phyloP scores from a whole-genome alignment of 73 alveolate genomes.

The Paramecium biaurelia region DNA sequence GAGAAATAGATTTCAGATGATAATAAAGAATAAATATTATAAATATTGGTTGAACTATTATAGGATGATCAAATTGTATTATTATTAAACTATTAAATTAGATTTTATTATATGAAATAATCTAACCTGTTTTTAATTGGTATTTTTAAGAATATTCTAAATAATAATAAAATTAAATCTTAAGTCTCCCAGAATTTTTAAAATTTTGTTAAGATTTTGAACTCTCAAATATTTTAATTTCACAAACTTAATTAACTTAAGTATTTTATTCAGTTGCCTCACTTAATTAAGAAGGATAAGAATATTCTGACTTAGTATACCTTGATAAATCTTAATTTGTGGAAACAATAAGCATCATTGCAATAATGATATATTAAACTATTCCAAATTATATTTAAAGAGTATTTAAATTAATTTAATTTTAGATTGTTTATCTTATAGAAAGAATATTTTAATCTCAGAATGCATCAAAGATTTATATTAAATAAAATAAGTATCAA shows the following conservation, averaged over 20 bases:
- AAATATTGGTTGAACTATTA: not conserved
- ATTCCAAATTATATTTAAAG: not conserved
- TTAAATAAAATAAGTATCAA: not conserved
- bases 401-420: not conserved
- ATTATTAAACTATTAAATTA: not conserved
- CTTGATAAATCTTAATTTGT: not conserved
- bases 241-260: not conserved
- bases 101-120: not conserved
- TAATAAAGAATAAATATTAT: not conserved
- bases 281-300: not conserved
- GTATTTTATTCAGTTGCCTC: not conserved
- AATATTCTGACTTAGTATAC: not conserved
- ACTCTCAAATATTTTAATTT: not conserved
- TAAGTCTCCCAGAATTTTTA: not conserved
- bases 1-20: slow-evolving; percentile 21
- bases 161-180: not conserved
- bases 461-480: not conserved
- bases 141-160: not conserved
- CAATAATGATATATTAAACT: not conserved
- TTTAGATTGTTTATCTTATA: not conserved
- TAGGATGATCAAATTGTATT: slow-evolving; percentile 10
- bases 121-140: not conserved
- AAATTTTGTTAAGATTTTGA: not conserved
- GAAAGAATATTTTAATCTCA: not conserved
- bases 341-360: not conserved